Conservation (phyloP, 2,329 filamentous ascomycete genomes). For the Didymella sp. region DNA sequence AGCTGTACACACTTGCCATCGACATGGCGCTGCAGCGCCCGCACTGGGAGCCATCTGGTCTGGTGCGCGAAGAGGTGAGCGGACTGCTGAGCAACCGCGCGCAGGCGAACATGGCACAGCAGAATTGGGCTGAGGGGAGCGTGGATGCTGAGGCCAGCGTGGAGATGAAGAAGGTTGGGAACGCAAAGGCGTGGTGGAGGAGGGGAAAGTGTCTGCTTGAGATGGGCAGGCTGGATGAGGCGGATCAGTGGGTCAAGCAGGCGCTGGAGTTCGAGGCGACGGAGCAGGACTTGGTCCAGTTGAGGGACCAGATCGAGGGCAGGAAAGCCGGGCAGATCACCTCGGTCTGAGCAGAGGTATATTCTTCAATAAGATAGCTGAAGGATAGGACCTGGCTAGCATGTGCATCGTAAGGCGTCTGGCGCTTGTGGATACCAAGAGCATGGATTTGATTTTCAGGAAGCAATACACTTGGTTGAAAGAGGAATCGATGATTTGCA, state of each 20-base stretch:
- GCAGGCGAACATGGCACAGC: conserved; percentile 84
- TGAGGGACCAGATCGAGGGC: conserved; percentile 56
- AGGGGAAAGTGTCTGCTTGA: conserved; percentile 83
- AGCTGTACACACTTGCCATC: conserved; percentile 83
- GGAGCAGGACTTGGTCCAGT: conserved; percentile 49
- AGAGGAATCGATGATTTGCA: neutral
- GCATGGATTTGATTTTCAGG: conserved; percentile 10
- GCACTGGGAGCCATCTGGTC: conserved; percentile 82
- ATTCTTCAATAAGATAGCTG: neutral
- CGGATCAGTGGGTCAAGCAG: conserved; percentile 75
- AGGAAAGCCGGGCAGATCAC: conserved; percentile 41
- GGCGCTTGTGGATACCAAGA: conserved; percentile 20
- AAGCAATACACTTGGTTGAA: neutral
- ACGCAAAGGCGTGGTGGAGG: conserved; percentile 95
- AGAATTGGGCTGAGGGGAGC: conserved; percentile 84
- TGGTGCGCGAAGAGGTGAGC: conserved; percentile 85
- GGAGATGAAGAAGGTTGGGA: conserved; percentile 83
- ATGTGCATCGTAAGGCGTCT: conserved; percentile 35
- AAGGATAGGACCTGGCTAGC: neutral
- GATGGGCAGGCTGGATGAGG: conserved; percentile 88
- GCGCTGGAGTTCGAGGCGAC: conserved; percentile 83
- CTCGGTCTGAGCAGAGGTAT: neutral
- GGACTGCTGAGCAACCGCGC: conserved; percentile 85
- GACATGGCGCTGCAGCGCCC: conserved; percentile 87
- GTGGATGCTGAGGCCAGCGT: conserved; percentile 88